Base-by-base conservation (phyloP, 352 stramenopile genomes). In the Phytophthora uliginosa region DNA sequence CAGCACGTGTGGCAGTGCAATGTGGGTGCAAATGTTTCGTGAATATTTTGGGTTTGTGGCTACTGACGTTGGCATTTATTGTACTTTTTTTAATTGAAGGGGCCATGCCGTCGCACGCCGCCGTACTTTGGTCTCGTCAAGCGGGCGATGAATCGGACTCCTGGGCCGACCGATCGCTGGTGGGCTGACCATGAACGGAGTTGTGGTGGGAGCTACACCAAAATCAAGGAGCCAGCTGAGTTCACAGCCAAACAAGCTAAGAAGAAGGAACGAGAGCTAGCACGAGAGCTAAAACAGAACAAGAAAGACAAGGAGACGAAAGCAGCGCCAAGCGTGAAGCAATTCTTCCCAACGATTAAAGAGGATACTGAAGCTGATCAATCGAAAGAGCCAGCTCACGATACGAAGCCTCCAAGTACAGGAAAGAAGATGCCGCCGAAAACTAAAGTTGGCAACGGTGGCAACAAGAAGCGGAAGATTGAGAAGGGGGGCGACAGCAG, bases 71-170 rank as follows among this genome's bases (percentile, higher is more conserved):
- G 7, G 15, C 24, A 17, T 50, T 9, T 50, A n/a, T n/a, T n/a
- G n/a, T n/a, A n/a, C n/a, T n/a, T n/a, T 50, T 42, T 66, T 4
- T 20, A 54, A 34, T 15, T 48, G 28, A 33, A 96, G 89, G 92
- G 92, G 7, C 67, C 78, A 0, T 98, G 92, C 51, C 84, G 79
- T 38, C 66, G 60, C 2, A 70, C 77, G 33, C 66, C 62, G 18
- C 91, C 91, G 18, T 95, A 94, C 74, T 97, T 92, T 78, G 92
- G 92, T 0, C 55, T 91, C 5, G 92, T 98, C 6, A 97, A 96
- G 77, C 84, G 92, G 12, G 77, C 88, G 18, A 97, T 97, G 89
- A 98, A 98, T 56, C 82, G 92, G 1, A 69, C 83, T n/a, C 92
- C 92, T 24, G 83, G 89, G 5, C 83, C 87, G 13, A 83, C 79